Percentiles rank a stretch among this genome's conserved stretches.
Evolutionary conservation across 2,329 filamentous ascomycete species (phyloP).

Genomic region (Alternaria sp.): DNA sequence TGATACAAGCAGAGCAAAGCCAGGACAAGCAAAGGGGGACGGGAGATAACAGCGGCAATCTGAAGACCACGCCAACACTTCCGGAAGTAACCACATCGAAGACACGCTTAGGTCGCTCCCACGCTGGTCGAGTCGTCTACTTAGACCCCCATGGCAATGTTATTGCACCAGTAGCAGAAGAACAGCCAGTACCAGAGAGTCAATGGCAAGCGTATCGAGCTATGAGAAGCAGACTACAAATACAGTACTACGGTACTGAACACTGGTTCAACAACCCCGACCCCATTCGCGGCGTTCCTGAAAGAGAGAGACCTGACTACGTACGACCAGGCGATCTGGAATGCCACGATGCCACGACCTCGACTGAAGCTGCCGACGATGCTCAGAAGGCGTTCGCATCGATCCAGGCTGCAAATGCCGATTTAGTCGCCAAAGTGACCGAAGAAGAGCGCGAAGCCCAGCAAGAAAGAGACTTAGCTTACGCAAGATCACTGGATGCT

Average conservation of each 20-base stretch:
- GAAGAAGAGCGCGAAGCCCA: neutral
- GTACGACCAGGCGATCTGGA: neutral
- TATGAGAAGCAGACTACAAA: neutral
- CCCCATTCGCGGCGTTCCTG: constrained; percentile 4
- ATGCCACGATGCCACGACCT: neutral
- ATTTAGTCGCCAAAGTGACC: neutral
- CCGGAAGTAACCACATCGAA: neutral
- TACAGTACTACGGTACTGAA: constrained; percentile 6
- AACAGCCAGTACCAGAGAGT: neutral
- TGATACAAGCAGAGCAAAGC: neutral
- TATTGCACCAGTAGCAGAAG: neutral
- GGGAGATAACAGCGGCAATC: neutral
- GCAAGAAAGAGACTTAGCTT: neutral
- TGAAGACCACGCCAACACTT: neutral
- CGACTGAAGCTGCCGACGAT: neutral
- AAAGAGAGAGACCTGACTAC: neutral
- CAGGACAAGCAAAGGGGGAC: neutral
- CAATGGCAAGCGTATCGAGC: neutral
- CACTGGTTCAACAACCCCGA: neutral
- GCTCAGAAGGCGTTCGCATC: neutral
- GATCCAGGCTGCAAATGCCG: neutral
- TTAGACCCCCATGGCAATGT: neutral
- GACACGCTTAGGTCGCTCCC: neutral
- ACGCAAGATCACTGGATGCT: neutral
- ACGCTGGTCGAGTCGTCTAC: neutral